Conservation (phyloP, 2,329 filamentous ascomycete genomes). For the Endocalyx cinctus region DNA sequence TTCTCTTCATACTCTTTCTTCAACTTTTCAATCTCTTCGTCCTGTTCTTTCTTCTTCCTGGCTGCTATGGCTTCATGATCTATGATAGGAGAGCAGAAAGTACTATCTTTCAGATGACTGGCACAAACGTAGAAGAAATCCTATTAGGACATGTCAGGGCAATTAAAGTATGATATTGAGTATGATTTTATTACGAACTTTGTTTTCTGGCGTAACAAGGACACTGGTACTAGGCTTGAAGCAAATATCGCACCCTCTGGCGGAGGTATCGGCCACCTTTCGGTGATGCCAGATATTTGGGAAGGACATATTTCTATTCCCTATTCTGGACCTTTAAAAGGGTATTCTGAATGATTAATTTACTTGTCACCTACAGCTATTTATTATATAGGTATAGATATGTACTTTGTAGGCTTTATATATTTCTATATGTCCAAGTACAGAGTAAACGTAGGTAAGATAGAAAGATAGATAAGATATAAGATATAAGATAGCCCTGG, state of each 20-base stretch:
- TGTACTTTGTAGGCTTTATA: too few relatives aligned
- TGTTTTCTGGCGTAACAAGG: slow-evolving; percentile 82
- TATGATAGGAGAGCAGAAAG: slow-evolving; percentile 73
- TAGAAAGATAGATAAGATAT: not conserved
- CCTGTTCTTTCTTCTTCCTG: slow-evolving; percentile 61
- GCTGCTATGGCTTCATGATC: slow-evolving; percentile 62
- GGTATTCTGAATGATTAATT: too few relatives aligned
- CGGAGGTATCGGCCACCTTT: slow-evolving; percentile 76
- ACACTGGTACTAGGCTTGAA: slow-evolving; percentile 85
- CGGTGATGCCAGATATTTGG: slow-evolving; percentile 81
- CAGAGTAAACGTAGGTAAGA: not conserved
- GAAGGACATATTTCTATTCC: slow-evolving; percentile 45
- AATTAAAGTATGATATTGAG: too few relatives aligned
- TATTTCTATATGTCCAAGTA: slow-evolving; percentile 3
- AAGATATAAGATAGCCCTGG: too few relatives aligned
- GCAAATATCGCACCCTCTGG: slow-evolving; percentile 86
- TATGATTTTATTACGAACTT: slow-evolving; percentile 52
- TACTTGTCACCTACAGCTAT: too few relatives aligned
- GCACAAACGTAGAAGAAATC: slow-evolving; percentile 93
- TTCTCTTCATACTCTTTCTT: slow-evolving; percentile 77
- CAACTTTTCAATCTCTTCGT: slow-evolving; percentile 59
- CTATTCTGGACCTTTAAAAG: too few relatives aligned
- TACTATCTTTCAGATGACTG: slow-evolving; percentile 73
- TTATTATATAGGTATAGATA: too few relatives aligned
- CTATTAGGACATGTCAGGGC: slow-evolving; percentile 26